Percentiles rank a stretch among this genome's conserved stretches.
These are phyloP conservation scores for Rhodotorula paludigena DNA, from an alignment of 768 basidiomycete species.

Conservation along the genomic window DNA sequence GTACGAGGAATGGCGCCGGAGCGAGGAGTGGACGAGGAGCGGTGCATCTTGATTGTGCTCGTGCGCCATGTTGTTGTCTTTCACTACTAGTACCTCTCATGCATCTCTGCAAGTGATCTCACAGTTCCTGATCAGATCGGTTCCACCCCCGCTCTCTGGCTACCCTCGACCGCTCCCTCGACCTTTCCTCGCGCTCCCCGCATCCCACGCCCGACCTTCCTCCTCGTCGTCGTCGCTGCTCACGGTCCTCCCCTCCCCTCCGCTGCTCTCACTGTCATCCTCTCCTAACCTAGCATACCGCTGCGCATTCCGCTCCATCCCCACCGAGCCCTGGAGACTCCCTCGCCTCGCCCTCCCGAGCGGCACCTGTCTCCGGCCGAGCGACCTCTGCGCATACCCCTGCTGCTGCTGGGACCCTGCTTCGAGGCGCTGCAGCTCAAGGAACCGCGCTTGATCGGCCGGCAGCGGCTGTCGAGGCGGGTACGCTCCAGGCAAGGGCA, in stretches of 20 bases:
- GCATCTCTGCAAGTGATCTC: neutral
- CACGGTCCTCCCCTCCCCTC: neutral
- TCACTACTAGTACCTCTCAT: neutral
- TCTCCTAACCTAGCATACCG: neutral
- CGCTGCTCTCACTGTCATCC: neutral
- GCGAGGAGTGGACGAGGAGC: neutral
- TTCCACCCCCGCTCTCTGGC: neutral
- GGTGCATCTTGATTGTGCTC: neutral
- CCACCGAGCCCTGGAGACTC: too few relatives aligned
- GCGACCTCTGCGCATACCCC: too few relatives aligned
- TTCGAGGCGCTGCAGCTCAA: too few relatives aligned
- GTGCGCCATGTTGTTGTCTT: neutral
- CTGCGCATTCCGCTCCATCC: too few relatives aligned
- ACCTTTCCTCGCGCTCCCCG: neutral
- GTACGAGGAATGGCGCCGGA: slow-evolving; percentile 8
- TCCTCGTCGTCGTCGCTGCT: slow-evolving; percentile 2
- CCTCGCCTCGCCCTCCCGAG: too few relatives aligned
- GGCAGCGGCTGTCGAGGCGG: too few relatives aligned
- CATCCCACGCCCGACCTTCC: too few relatives aligned
- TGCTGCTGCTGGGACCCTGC: too few relatives aligned
- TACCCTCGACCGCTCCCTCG: neutral
- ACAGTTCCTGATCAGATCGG: neutral
- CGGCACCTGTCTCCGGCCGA: too few relatives aligned
- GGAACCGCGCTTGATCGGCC: too few relatives aligned
- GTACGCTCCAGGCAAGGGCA: too few relatives aligned